A percentile compares a stretch with the other conserved stretches of the same genome.
Conservation (phyloP, 176 grass and related monocot species). For the Elymus sibiricus region DNA sequence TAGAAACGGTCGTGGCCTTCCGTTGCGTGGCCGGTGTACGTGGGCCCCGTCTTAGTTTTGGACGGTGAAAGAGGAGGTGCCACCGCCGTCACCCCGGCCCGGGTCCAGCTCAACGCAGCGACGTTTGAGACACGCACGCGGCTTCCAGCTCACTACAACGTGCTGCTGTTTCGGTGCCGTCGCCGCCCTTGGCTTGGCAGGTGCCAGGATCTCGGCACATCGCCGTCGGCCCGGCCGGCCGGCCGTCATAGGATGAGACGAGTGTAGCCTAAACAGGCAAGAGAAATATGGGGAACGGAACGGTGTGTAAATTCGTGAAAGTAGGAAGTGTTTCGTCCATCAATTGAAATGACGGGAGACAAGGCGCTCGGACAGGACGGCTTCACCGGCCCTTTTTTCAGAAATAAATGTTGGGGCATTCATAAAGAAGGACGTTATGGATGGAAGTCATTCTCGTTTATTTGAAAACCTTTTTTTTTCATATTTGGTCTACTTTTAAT, state of each 20-base stretch:
- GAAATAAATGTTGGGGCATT: not conserved
- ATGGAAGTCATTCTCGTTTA: not conserved
- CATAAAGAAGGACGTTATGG: not conserved
- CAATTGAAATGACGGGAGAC: too few relatives aligned
- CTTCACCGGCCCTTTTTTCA: not conserved
- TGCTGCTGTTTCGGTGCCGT: not conserved
- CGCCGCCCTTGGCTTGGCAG: not conserved
- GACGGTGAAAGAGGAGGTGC: not conserved
- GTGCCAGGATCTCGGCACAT: not conserved
- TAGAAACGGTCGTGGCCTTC: not conserved
- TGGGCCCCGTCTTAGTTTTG: not conserved
- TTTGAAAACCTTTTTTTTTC: too few relatives aligned
- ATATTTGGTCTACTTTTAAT: too few relatives aligned
- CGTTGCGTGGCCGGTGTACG: not conserved
- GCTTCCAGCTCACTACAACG: slow-evolving; percentile 10
- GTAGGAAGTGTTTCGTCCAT: too few relatives aligned
- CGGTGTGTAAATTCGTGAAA: too few relatives aligned
- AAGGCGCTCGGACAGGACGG: too few relatives aligned
- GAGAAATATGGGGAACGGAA: too few relatives aligned
- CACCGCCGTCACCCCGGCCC: not conserved
- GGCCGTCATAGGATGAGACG: not conserved
- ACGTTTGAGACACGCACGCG: not conserved
- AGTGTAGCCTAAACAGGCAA: not conserved
- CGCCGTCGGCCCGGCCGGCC: slow-evolving; percentile 9
- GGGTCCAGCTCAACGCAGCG: not conserved